Evolutionary conservation across 2,329 filamentous ascomycete genomes (phyloP), one percentile per base, ranked within the genome.

Genomic region (Colletotrichum nymphaeae): DNA sequence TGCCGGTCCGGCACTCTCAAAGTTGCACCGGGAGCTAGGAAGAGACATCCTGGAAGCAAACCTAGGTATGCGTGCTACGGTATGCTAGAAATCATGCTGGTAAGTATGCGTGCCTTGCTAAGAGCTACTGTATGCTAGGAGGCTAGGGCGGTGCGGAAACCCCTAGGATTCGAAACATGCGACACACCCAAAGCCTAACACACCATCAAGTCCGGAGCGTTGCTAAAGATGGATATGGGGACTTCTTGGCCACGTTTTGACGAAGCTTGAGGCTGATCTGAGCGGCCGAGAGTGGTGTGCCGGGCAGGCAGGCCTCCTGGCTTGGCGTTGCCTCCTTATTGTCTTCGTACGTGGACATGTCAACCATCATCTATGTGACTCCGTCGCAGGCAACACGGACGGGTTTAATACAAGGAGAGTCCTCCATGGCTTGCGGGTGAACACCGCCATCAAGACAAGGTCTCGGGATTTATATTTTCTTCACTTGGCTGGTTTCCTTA

Each of bases 231-330:
- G 70, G 70, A 62, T 55, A 57, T 73, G 67, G 56, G 64, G 70
- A 73, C 22, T 70, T 55, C 70, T 73, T 73, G 70, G 70, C 67
- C 67, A 70, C 46, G 70, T 73, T 73, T 73, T 70, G 70, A 66
- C 56, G 46, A 57, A 62, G 55, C 67, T 62, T 62, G 71, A 66
- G 60, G 67, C 67, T 73, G 71, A 73, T 72, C 71, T 73, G 71
- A 73, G 71, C 60, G 63, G 67, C 49, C 32, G 53, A 59, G 60
- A 30, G 49, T 42, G 56, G 60, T 71, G 70, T 37, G 19, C 53
- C 66, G 69, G n/a, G 55, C 49, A 60, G 67, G 46, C 55, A 57
- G 67, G 67, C 56, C 60, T 66, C 60, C 67, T 66, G 67, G 59
- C 71, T 73, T 71, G 71, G 67, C 67, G 56, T 53, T 56, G 56